Evolutionary conservation across 1,284 basidiomycete genomes (phyloP), one percentile per base, ranked within the genome.

Genomic region (Sparassis latifolia): DNA sequence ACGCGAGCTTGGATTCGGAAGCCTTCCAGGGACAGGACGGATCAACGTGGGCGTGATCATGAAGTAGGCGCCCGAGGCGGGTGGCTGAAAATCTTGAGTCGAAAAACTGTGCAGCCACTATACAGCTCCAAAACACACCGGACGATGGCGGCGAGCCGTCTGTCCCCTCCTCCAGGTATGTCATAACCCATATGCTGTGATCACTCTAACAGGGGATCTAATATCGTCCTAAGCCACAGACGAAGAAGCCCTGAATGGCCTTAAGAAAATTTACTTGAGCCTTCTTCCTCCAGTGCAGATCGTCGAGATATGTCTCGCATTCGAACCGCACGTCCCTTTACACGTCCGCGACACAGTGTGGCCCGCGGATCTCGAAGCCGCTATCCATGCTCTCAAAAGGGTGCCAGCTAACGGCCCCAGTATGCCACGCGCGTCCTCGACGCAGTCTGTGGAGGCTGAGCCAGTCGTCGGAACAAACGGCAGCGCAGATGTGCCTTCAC

Each of bases 221-320:
- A 41, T 41, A 45, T 38, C 20, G 20, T 20, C 20, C 20, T 20
- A 10, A 3, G 5, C 3, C 2, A 37, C n/a, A 35, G 12, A 10
- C 30, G 27, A 20, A 10, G 10, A 35, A 29, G 28, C 12, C 37
- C 28, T 44, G 33, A 32, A 46, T 9, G 35, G 31, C 27, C 44
- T 56, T 10, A 88, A 87, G 64, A 77, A 77, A 55, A 75, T 77
- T 54, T 89, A 89, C 68, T 71, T 89, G 41, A 72, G 73, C 31
- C 73, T 87, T 27, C 71, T 89, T 5, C 75, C 81, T 12, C 77
- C 75, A 33, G 73, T 77, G 44, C 83, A 86, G 67, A 76, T 89
- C 61, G 83, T 88, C 58, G 86, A 89, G 55, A 79, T 89, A 56
- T 86, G 86, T 61, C 72, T 89, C 45, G 74, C 74, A 31, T 81